phyloP scores from a whole-genome alignment of 306 rosid genomes.

The Medicago ruthenica region DNA sequence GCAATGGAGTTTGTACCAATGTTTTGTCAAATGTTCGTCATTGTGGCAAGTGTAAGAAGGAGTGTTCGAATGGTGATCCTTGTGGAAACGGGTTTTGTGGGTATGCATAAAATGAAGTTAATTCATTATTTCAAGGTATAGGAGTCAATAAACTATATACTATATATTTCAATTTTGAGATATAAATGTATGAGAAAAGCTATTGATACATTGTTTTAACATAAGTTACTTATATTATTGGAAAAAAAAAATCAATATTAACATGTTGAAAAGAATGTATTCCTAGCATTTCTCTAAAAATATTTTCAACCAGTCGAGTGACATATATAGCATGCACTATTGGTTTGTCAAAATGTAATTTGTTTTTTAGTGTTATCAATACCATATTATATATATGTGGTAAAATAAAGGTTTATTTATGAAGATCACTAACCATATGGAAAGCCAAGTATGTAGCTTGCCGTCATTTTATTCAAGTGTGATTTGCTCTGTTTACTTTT shows the following conservation, averaged over 20 bases:
- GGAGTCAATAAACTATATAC: background rate
- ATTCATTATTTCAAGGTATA: background rate
- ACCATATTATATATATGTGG: background rate
- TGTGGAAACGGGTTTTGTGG: conserved; percentile 69
- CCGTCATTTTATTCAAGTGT: no score
- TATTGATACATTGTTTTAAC: background rate
- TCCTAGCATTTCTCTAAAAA: background rate
- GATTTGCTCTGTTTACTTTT: no score
- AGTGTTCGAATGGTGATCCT: conserved; percentile 52
- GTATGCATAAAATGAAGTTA: conserved; percentile 48
- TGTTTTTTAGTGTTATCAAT: background rate
- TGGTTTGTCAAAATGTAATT: background rate
- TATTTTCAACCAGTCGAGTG: background rate
- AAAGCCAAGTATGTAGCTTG: no score
- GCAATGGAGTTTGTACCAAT: conserved; percentile 56
- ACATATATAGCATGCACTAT: background rate
- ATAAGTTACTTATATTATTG: background rate
- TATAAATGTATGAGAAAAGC: background rate
- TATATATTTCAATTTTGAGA: no score
- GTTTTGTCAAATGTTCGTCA: conserved; percentile 41
- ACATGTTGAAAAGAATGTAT: background rate
- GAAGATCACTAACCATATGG: no score
- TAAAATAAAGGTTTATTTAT: no score
- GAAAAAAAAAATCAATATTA: background rate
- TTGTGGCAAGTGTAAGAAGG: conserved; percentile 70